Percentiles rank a stretch among this genome's conserved stretches.
These are phyloP conservation scores for Talaromyces piceae DNA, from an alignment of 2,329 filamentous ascomycete genomes.

Conservation along the genomic window DNA sequence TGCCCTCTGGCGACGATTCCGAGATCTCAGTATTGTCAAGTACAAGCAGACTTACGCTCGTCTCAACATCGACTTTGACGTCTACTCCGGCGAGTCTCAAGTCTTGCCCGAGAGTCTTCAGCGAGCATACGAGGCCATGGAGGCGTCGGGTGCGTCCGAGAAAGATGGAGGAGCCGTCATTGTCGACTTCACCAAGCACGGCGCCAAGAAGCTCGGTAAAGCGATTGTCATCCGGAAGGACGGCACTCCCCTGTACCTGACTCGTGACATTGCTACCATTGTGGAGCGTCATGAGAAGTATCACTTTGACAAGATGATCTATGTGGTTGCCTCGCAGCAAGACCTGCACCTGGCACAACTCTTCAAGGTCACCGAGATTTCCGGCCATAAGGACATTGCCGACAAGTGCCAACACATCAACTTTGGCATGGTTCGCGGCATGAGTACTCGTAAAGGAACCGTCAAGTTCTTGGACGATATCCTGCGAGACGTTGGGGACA, in stretches of 20 bases:
- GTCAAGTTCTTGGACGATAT: slow-evolving; percentile 71
- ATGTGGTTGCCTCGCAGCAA: slow-evolving; percentile 58
- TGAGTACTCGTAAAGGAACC: slow-evolving; percentile 60
- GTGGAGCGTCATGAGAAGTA: slow-evolving; percentile 56
- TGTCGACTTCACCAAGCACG: slow-evolving; percentile 63
- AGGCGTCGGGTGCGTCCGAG: slow-evolving; percentile 55
- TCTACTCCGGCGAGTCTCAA: slow-evolving; percentile 63
- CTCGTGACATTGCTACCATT: slow-evolving; percentile 61
- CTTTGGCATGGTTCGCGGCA: slow-evolving; percentile 60
- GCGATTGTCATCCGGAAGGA: slow-evolving; percentile 60
- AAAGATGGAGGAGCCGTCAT: slow-evolving; percentile 59
- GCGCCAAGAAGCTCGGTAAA: slow-evolving; percentile 59
- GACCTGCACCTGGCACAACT: slow-evolving; percentile 58
- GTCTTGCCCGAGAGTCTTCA: slow-evolving; percentile 57
- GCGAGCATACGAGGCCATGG: slow-evolving; percentile 51
- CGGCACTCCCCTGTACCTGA: slow-evolving; percentile 61
- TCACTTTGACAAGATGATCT: slow-evolving; percentile 61
- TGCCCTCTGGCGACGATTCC: slow-evolving; percentile 56
- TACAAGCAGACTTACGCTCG: slow-evolving; percentile 58
- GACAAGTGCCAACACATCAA: slow-evolving; percentile 56
- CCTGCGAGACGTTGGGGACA: slow-evolving; percentile 71
- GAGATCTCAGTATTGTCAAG: slow-evolving; percentile 56
- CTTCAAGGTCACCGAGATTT: slow-evolving; percentile 57
- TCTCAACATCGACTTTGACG: slow-evolving; percentile 58
- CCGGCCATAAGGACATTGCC: slow-evolving; percentile 54